Evolutionary conservation across 768 basidiomycete species (phyloP).

Genomic region (Collybiopsis luxurians): DNA sequence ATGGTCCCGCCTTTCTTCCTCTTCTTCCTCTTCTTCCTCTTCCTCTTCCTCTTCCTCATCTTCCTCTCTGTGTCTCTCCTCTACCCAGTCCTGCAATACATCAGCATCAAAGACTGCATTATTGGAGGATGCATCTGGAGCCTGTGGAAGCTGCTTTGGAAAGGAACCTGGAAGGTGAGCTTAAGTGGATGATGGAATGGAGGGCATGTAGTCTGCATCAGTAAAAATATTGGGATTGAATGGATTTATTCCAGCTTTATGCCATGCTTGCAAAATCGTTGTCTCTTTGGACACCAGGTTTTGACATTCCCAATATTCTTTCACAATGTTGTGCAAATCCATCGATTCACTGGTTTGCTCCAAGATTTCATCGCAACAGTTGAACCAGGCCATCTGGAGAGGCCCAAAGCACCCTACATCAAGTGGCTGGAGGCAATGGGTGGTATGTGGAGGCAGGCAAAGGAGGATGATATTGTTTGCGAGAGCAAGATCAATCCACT

Average conservation of each 20-base stretch:
- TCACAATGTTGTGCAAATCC: conserved; percentile 20
- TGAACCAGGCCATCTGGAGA: conserved; percentile 22
- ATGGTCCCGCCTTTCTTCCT: neutral
- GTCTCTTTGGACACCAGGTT: conserved; percentile 8
- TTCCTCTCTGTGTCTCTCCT: neutral
- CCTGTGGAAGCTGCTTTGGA: neutral
- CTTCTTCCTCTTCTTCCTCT: neutral
- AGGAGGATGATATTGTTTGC: conserved; percentile 28
- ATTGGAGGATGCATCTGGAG: neutral
- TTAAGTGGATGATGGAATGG: conserved; percentile 14
- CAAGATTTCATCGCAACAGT: conserved; percentile 19
- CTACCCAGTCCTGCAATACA: neutral
- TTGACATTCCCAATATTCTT: conserved; percentile 24
- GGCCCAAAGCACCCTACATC: conserved; percentile 40
- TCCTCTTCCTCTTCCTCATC: neutral
- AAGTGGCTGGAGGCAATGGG: conserved; percentile 40
- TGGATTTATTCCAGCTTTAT: conserved; percentile 23
- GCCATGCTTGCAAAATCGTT: conserved; percentile 19
- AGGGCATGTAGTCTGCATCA: conserved; percentile 22
- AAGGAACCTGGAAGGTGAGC: neutral
- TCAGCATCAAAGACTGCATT: neutral
- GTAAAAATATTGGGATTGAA: conserved; percentile 23
- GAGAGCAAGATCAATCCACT: conserved; percentile 23
- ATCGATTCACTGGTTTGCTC: conserved; percentile 21
- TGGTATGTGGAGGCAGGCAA: conserved; percentile 36